Conservation (phyloP, 176 grass and related monocot species). For the Pharus latifolius region DNA sequence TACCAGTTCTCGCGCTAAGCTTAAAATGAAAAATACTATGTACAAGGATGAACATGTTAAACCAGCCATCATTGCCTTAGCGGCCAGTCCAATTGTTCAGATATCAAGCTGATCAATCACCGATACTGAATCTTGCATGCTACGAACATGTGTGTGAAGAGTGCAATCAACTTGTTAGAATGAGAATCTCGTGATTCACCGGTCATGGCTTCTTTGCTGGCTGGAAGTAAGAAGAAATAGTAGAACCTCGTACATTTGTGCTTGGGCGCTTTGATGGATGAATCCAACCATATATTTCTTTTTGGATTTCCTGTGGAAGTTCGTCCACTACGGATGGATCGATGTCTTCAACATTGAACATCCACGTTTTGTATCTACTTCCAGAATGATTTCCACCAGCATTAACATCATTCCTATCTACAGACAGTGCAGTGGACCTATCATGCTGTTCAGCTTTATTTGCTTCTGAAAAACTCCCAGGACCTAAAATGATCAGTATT, state of each 20-base stretch:
- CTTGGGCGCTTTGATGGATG: conserved; percentile 41
- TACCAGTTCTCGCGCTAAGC: not conserved
- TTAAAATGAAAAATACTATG: not conserved
- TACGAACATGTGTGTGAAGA: not conserved
- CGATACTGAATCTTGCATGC: not conserved
- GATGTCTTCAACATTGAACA: conserved; percentile 60
- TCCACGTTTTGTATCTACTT: conserved; percentile 28
- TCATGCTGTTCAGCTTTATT: conserved; percentile 20
- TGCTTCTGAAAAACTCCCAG: conserved; percentile 12
- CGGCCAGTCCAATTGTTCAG: no score
- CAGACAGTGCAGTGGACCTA: not conserved
- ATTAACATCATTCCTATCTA: not conserved
- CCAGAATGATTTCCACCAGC: not conserved
- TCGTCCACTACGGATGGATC: conserved; percentile 78
- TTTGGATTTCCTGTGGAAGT: conserved; percentile 71
- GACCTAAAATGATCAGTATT: conserved; percentile 10
- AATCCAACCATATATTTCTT: conserved; percentile 76
- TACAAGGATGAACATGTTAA: not conserved
- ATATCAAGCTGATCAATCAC: not conserved
- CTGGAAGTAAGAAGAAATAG: conserved; percentile 68
- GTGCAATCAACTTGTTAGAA: not conserved
- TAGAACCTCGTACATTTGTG: conserved; percentile 41
- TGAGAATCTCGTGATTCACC: not conserved
- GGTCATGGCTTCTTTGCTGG: conserved; percentile 16
- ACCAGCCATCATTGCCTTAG: not conserved